Percentiles rank a stretch among this genome's conserved stretches.
Evolutionary conservation across 306 rosid species (phyloP).

Genomic region (Crataegus laevigata): DNA sequence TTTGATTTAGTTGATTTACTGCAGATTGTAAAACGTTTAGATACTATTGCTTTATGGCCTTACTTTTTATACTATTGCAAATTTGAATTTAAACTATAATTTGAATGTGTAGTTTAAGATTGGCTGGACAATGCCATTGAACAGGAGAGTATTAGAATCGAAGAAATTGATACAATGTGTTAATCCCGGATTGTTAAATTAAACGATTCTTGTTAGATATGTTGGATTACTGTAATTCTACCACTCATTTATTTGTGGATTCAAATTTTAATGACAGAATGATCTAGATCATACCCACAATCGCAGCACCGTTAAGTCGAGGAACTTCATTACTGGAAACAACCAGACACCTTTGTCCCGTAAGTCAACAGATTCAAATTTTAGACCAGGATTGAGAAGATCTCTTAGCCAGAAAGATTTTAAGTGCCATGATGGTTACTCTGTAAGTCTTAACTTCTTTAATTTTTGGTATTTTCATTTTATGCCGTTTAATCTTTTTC

Average conservation of each 20-base stretch:
- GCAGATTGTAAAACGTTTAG: not conserved
- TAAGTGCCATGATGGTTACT: slow-evolving; percentile 71
- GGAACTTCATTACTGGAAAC: slow-evolving; percentile 38
- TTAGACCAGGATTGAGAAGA: slow-evolving; percentile 52
- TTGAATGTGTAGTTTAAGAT: not conserved
- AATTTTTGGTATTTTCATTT: not conserved
- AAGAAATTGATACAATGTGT: not conserved
- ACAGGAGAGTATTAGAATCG: not conserved
- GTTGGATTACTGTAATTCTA: not conserved
- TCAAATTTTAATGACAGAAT: slow-evolving; percentile 49
- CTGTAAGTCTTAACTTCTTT: slow-evolving; percentile 44
- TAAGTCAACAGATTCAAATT: slow-evolving; percentile 48
- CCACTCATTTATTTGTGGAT: not conserved
- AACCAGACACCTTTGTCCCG: slow-evolving; percentile 26
- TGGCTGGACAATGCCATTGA: not conserved
- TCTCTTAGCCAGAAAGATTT: slow-evolving; percentile 76
- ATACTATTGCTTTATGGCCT: not conserved
- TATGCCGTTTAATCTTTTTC: not conserved
- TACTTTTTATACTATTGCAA: not conserved
- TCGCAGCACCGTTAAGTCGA: slow-evolving; percentile 32
- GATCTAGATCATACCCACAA: slow-evolving; percentile 64
- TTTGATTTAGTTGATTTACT: not conserved
- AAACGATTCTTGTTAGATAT: not conserved
- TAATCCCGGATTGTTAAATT: not conserved
- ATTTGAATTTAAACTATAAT: not conserved